phyloP scores from a whole-genome alignment of 2,329 filamentous ascomycete genomes.

The Pseudocercospora fijiensis region DNA sequence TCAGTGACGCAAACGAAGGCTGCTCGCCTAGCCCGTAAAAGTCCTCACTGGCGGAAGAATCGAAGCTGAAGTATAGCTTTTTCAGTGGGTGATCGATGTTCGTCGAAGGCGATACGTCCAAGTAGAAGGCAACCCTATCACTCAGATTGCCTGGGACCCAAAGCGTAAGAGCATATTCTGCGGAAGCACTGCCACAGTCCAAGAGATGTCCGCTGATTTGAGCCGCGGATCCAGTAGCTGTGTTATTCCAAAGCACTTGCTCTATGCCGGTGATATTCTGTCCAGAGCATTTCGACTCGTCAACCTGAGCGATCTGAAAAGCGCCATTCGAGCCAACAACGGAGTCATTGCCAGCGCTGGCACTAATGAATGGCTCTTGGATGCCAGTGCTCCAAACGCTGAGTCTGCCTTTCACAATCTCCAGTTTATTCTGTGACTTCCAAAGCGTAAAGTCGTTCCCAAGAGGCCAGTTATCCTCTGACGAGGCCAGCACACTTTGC shows the following conservation, averaged over 20 bases:
- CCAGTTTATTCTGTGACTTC: constrained; percentile 15
- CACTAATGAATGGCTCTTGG: constrained; percentile 29
- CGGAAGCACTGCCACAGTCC: constrained; percentile 21
- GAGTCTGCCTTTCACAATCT: constrained; percentile 20
- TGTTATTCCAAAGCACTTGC: constrained; percentile 18
- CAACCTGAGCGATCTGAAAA: constrained; percentile 31
- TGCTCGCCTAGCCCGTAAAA: constrained; percentile 35
- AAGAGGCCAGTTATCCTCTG: constrained; percentile 13
- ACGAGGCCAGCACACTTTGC: constrained; percentile 13
- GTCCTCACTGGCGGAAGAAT: constrained; percentile 28
- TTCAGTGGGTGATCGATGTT: constrained; percentile 21
- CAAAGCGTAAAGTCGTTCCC: constrained; percentile 20
- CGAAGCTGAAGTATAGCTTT: constrained; percentile 31
- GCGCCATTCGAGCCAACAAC: constrained; percentile 28
- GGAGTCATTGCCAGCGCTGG: constrained; percentile 30
- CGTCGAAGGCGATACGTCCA: constrained; percentile 19
- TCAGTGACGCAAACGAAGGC: constrained; percentile 33
- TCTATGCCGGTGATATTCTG: constrained; percentile 28
- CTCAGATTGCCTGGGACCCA: constrained; percentile 27
- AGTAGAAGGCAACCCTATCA: constrained; percentile 28
- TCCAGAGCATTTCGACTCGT: constrained; percentile 26
- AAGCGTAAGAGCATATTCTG: constrained; percentile 27
- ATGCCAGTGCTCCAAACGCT: constrained; percentile 28
- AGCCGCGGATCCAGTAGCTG: constrained; percentile 23
- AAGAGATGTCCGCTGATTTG: constrained; percentile 28